Evolutionary conservation across 768 basidiomycete genomes (phyloP).

Genomic region (Porphyrellus cyaneotinctus): DNA sequence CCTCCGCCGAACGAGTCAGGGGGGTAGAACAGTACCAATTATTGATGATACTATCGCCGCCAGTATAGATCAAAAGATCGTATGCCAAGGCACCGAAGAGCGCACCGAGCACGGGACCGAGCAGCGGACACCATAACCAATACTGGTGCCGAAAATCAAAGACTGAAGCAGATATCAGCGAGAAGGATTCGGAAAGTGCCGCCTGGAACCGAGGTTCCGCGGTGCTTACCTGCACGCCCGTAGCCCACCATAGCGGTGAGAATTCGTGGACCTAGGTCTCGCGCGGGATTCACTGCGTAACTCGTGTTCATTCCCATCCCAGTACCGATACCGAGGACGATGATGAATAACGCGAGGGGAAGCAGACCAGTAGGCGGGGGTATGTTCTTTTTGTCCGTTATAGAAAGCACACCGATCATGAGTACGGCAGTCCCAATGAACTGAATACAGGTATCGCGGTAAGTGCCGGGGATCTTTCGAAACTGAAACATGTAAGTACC

Average conservation of each 20-base stretch:
- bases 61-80: conserved; percentile 51
- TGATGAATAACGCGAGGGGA: conserved; percentile 50
- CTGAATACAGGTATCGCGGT: conserved; percentile 21
- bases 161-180: conserved; percentile 4
- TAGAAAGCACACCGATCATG: conserved; percentile 47
- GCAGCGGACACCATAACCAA: conserved; percentile 63
- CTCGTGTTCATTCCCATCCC: conserved; percentile 59
- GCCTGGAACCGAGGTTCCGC: background rate
- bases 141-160: conserved; percentile 46
- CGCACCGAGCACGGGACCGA: conserved; percentile 53
- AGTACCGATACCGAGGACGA: conserved; percentile 51
- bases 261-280: conserved; percentile 61
- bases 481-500: conserved; percentile 18
- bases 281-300: conserved; percentile 61
- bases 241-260: conserved; percentile 65
- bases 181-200: background rate
- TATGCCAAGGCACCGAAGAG: conserved; percentile 51
- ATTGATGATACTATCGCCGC: conserved; percentile 49
- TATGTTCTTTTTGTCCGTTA: conserved; percentile 48
- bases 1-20: background rate
- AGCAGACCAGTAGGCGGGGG: conserved; percentile 47
- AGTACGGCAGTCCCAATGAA: conserved; percentile 53
- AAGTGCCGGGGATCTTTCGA: background rate
- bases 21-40: conserved; percentile 30
- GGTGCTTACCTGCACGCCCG: conserved; percentile 32